Percentiles rank a stretch among this genome's conserved stretches.
Evolutionary conservation across 805 yeast genomes (phyloP).

Genomic region (Brettanomyces nanus): DNA sequence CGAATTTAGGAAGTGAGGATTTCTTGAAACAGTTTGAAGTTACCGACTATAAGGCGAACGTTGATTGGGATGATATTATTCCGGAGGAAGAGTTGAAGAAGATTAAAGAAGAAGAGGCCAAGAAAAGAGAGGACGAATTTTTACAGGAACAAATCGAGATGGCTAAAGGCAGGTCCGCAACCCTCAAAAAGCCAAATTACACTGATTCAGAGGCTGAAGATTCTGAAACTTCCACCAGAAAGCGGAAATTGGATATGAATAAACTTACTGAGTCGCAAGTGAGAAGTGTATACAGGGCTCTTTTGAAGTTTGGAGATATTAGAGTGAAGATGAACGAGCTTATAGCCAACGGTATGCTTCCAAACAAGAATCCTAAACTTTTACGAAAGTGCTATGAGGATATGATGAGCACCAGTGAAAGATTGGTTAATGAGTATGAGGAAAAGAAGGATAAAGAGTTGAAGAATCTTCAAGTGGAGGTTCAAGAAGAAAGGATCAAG

Average conservation of each 20-base stretch:
- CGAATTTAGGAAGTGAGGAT: slow-evolving; percentile 98
- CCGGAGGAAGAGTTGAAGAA: slow-evolving; percentile 89
- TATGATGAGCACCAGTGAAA: slow-evolving; percentile 52
- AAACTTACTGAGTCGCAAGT: slow-evolving; percentile 78
- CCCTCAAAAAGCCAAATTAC: slow-evolving; percentile 41
- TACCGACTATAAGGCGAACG: slow-evolving; percentile 96
- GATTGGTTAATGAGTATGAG: slow-evolving; percentile 58
- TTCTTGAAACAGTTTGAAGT: slow-evolving; percentile 95
- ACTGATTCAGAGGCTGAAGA: slow-evolving; percentile 28
- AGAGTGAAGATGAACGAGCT: slow-evolving; percentile 72
- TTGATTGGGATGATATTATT: slow-evolving; percentile 98
- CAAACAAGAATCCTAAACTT: slow-evolving; percentile 74
- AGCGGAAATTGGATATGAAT: slow-evolving; percentile 33
- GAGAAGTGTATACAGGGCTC: slow-evolving; percentile 75
- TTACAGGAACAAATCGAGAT: slow-evolving; percentile 84
- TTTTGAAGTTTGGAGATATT: slow-evolving; percentile 76
- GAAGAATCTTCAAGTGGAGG: slow-evolving; percentile 53
- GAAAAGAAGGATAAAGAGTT: slow-evolving; percentile 46
- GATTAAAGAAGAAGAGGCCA: slow-evolving; percentile 86
- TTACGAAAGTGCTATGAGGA: slow-evolving; percentile 74
- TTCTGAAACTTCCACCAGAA: slow-evolving; percentile 27
- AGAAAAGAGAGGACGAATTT: slow-evolving; percentile 75
- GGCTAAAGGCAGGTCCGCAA: slow-evolving; percentile 74
- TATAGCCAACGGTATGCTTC: slow-evolving; percentile 81
- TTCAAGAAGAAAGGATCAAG: slow-evolving; percentile 42